Conservation (phyloP, 148 eudicot genomes). For the Camellia lanceoleosa region DNA sequence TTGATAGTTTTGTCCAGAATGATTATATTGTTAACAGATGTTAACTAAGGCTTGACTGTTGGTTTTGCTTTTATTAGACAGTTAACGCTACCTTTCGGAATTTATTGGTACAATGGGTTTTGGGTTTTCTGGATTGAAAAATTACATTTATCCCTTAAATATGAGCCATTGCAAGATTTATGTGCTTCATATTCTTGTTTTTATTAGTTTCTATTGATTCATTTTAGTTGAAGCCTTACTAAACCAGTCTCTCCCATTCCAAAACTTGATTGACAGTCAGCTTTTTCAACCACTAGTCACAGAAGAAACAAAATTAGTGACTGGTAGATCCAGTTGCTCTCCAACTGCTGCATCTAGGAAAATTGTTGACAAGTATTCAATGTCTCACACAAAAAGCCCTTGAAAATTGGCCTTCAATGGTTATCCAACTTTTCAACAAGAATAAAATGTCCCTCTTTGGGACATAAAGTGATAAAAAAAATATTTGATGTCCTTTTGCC, state of each 20-base stretch:
- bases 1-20: background rate
- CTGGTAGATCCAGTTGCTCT: background rate
- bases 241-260: background rate
- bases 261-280: background rate
- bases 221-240: no score
- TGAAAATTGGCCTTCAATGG: background rate
- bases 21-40: background rate
- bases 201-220: background rate
- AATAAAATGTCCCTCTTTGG: background rate
- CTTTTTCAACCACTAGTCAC: background rate
- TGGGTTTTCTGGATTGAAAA: background rate
- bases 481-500: no score
- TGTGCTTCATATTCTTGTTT: background rate
- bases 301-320: background rate
- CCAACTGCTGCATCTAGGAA: background rate
- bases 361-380: background rate
- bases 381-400: background rate
- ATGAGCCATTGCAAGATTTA: background rate
- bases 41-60: background rate
- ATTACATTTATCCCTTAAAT: background rate
- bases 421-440: background rate
- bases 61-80: background rate
- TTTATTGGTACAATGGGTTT: background rate
- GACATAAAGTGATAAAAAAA: background rate
- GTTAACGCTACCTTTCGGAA: background rate